Percentiles rank a stretch among this genome's conserved stretches.
phyloP scores from a whole-genome alignment of 306 rosid genomes.

The Cyclanthera cordifolia region DNA sequence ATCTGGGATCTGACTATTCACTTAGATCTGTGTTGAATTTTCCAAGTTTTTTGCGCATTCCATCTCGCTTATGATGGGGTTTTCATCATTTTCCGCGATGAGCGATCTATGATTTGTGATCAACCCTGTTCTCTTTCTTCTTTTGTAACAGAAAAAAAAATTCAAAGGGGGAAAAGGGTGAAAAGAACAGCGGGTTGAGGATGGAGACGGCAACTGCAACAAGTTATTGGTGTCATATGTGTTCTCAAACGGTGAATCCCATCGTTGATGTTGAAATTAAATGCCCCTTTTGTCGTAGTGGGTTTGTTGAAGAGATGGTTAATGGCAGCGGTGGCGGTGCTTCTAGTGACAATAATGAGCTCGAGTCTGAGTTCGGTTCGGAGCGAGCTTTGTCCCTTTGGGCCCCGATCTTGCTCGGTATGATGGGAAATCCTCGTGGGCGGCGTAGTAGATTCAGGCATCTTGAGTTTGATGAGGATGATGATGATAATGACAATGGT shows the following conservation, averaged over 20 bases:
- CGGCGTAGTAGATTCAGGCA: conserved; percentile 37
- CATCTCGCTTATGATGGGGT: background rate
- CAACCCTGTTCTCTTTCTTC: background rate
- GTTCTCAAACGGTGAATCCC: conserved; percentile 48
- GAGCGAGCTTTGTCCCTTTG: conserved; percentile 55
- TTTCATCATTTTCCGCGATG: background rate
- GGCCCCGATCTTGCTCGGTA: conserved; percentile 71
- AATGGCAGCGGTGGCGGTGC: background rate
- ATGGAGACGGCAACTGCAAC: conserved; percentile 50
- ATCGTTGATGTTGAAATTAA: conserved; percentile 42
- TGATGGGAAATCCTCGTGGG: conserved; percentile 53
- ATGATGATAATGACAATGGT: conserved; percentile 20
- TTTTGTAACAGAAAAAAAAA: background rate
- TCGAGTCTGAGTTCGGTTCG: conserved; percentile 35
- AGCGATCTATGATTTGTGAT: background rate
- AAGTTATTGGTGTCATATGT: conserved; percentile 61
- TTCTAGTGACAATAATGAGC: conserved; percentile 16
- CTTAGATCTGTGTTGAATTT: background rate
- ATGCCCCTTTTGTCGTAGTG: conserved; percentile 56
- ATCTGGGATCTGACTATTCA: conserved; percentile 3
- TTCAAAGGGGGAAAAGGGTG: background rate
- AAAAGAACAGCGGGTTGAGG: background rate
- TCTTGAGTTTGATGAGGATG: conserved; percentile 31
- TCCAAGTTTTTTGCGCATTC: background rate
- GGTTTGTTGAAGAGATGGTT: conserved; percentile 54